Conservation (phyloP, 164 flowering plant genomes). For the Vitis vinifera region ASM3070453v1 NC_081809.1:21420001-21420500, state of each 20-base stretch:
- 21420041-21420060: background rate
- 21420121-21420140: slow-evolving; percentile 56
- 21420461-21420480: slow-evolving; percentile 73
- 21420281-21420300: too few species aligned
- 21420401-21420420: slow-evolving; percentile 49
- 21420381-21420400: background rate
- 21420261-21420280: too few species aligned
- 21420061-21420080: background rate
- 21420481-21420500: slow-evolving; percentile 78
- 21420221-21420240: slow-evolving; percentile 30
- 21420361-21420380: background rate
- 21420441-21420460: slow-evolving; percentile 66
- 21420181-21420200: slow-evolving; percentile 47
- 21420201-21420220: slow-evolving; percentile 47
- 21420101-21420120: slow-evolving; percentile 67
- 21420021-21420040: background rate
- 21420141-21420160: slow-evolving; percentile 55
- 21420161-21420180: slow-evolving; percentile 40
- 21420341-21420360: background rate
- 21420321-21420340: background rate
- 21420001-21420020: background rate
- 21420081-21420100: slow-evolving; percentile 56
- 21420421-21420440: slow-evolving; percentile 68
- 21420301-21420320: too few species aligned
- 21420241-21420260: too few species aligned